A percentile compares a stretch with the other conserved stretches of the same genome.
phyloP scores from a whole-genome alignment of 2,329 filamentous ascomycete genomes.

The Emmonsiellopsis sp. region DNA sequence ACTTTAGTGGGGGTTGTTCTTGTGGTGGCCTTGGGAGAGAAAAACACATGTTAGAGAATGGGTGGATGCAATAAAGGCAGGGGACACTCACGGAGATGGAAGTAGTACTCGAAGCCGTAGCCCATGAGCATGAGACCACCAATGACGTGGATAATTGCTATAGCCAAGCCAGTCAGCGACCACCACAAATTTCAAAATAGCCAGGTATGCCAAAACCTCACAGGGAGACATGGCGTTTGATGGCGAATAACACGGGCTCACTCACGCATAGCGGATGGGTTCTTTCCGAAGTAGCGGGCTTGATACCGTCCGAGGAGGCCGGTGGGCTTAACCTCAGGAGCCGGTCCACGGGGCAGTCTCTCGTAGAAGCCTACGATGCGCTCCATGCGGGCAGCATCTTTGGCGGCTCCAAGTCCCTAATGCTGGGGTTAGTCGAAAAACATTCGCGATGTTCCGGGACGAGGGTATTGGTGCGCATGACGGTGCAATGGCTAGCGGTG shows the following conservation, averaged over 20 bases:
- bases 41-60: slow-evolving; percentile 5
- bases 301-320: slow-evolving; percentile 86
- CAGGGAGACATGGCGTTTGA: neutral
- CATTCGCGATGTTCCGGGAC: neutral
- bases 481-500: slow-evolving; percentile 5
- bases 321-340: slow-evolving; percentile 71
- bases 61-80: neutral
- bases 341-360: slow-evolving; percentile 87
- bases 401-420: slow-evolving; percentile 86
- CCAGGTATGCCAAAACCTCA: neutral
- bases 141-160: slow-evolving; percentile 84
- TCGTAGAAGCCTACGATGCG: slow-evolving; percentile 98
- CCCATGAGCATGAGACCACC: slow-evolving; percentile 68
- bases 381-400: slow-evolving; percentile 96
- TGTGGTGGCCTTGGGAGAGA: slow-evolving; percentile 74
- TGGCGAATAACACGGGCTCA: slow-evolving; percentile 17
- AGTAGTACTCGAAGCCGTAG: slow-evolving; percentile 99
- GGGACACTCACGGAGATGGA: slow-evolving; percentile 81
- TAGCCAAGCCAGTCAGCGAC: slow-evolving; percentile 7
- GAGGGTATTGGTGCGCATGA: neutral
- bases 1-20: slow-evolving; percentile 96
- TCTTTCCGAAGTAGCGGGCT: slow-evolving; percentile 84
- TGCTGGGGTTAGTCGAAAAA: neutral
- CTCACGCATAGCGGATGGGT: slow-evolving; percentile 80
- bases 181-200: neutral